Conservation (phyloP, 202 grass and related monocot genomes). For the Miscanthus sacchariflorus region DNA sequence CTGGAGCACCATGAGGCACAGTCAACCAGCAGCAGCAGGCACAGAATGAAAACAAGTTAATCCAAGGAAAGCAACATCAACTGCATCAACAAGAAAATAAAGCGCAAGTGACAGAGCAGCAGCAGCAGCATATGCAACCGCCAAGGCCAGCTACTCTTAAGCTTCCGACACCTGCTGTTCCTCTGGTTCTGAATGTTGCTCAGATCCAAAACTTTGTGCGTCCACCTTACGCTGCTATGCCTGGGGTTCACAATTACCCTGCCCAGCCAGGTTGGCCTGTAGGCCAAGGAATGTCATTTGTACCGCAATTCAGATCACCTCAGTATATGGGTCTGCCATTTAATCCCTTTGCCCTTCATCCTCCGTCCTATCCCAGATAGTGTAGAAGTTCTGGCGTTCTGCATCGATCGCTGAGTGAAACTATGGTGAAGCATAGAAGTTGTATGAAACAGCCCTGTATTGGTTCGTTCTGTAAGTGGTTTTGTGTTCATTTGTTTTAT, state of each 20-base stretch:
- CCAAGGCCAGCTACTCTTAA: conserved; percentile 26
- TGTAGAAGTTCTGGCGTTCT: not conserved
- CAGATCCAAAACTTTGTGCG: conserved; percentile 25
- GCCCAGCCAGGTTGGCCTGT: conserved; percentile 8
- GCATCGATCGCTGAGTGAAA: not conserved
- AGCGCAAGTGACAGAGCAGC: not conserved
- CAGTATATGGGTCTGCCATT: conserved; percentile 16
- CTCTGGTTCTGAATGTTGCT: conserved; percentile 15
- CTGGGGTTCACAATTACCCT: conserved; percentile 5
- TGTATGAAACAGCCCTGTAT: not conserved
- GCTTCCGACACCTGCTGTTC: conserved; percentile 17
- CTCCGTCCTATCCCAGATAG: conserved; percentile 40
- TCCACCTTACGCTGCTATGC: conserved; percentile 26
- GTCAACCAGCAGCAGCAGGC: conserved; percentile 8
- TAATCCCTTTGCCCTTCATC: conserved; percentile 5
- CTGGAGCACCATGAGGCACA: conserved; percentile 21
- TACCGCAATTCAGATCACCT: conserved; percentile 1
- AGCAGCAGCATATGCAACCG: conserved; percentile 22
- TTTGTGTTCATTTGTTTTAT: not conserved
- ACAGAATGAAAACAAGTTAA: conserved; percentile 4
- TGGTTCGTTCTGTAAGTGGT: not conserved
- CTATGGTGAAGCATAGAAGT: not conserved
- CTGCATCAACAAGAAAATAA: conserved; percentile 29
- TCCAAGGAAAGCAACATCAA: conserved; percentile 18
- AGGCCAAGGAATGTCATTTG: conserved; percentile 10